These are phyloP conservation scores for Hypoxylon sp. DNA, from an alignment of 2,329 filamentous ascomycete species.

Conservation along the genomic window DNA sequence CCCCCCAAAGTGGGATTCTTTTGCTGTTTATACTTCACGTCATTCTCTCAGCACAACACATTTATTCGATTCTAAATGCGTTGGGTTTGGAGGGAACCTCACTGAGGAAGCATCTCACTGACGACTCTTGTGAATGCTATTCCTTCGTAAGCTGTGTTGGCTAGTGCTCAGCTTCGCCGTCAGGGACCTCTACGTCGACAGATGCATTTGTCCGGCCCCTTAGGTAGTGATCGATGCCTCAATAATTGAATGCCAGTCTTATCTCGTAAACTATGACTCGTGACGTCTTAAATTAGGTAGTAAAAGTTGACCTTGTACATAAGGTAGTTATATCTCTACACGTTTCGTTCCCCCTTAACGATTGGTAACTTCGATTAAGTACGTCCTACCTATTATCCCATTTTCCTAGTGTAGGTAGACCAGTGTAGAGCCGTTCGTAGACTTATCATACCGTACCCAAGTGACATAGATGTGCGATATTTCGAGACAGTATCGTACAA, in stretches of 20 bases:
- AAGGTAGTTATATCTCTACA: neutral
- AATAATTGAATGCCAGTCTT: slow-evolving; percentile 40
- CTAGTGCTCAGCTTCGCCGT: slow-evolving; percentile 35
- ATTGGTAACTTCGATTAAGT: neutral
- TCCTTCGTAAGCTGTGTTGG: slow-evolving; percentile 40
- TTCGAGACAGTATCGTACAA: neutral
- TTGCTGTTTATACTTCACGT: slow-evolving; percentile 53
- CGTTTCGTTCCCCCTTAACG: neutral
- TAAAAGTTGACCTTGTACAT: neutral
- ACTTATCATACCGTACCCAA: neutral
- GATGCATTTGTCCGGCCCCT: slow-evolving; percentile 37
- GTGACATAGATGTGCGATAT: neutral
- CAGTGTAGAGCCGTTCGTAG: neutral
- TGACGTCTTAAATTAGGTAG: neutral
- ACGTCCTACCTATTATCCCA: neutral
- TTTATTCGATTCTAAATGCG: slow-evolving; percentile 49
- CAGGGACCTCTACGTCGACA: slow-evolving; percentile 35
- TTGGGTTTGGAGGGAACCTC: slow-evolving; percentile 47
- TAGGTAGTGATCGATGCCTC: slow-evolving; percentile 53
- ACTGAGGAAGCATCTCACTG: slow-evolving; percentile 50
- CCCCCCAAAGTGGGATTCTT: slow-evolving; percentile 38
- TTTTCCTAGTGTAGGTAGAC: neutral
- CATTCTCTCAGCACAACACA: slow-evolving; percentile 49
- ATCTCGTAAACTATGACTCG: slow-evolving; percentile 2
- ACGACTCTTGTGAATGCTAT: slow-evolving; percentile 53